These are phyloP conservation scores for Centella asiatica DNA, from an alignment of 129 eudicot species.

Conservation along the genomic window DNA sequence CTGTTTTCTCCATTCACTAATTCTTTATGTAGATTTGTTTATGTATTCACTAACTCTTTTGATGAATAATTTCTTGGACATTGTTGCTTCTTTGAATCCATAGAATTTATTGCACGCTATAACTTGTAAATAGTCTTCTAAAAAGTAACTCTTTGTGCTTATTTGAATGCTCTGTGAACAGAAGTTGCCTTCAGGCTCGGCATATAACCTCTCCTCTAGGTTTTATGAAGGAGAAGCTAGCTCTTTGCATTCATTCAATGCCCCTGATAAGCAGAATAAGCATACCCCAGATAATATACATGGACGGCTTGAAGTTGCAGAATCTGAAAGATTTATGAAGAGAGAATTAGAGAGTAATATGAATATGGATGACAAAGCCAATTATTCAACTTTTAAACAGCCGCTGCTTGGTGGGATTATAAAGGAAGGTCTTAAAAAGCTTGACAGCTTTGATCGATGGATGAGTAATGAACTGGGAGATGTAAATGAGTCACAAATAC, in stretches of 20 bases:
- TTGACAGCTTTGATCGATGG: slow-evolving; percentile 97
- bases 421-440: slow-evolving; percentile 75
- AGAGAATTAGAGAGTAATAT: slow-evolving; percentile 28
- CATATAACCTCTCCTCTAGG: slow-evolving; percentile 31
- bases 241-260: slow-evolving; percentile 24
- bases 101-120: not conserved
- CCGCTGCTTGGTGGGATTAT: slow-evolving; percentile 53
- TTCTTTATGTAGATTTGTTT: too few relatives aligned
- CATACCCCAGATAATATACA: slow-evolving; percentile 27
- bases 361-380: slow-evolving; percentile 32
- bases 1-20: too few relatives aligned
- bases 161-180: slow-evolving; percentile 30
- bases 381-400: slow-evolving; percentile 35
- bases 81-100: not conserved
- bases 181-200: slow-evolving; percentile 29
- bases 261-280: slow-evolving; percentile 30
- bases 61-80: too few relatives aligned
- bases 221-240: slow-evolving; percentile 32
- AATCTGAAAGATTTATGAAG: slow-evolving; percentile 25
- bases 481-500: slow-evolving; percentile 61
- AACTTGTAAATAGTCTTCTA: slow-evolving; percentile 25
- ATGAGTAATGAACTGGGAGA: slow-evolving; percentile 92
- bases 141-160: slow-evolving; percentile 16
- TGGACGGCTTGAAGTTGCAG: slow-evolving; percentile 24
- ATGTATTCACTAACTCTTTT: too few relatives aligned